Evolutionary conservation across 768 basidiomycete species (phyloP).

Genomic region (Lanmaoa rubissima): DNA sequence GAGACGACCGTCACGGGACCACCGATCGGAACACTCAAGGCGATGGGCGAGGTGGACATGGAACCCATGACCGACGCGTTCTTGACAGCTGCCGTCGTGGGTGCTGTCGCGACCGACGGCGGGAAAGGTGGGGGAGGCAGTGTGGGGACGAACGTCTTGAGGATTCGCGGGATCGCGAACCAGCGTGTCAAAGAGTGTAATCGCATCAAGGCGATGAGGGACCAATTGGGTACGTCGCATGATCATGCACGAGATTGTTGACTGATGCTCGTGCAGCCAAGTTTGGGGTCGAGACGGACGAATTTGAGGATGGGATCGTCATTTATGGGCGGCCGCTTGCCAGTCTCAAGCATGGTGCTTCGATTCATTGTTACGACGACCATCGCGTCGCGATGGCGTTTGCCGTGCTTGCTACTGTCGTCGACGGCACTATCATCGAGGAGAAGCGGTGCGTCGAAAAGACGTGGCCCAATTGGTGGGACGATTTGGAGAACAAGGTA

Average conservation of each 20-base stretch:
- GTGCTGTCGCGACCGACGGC: conserved; percentile 73
- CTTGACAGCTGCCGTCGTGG: conserved; percentile 89
- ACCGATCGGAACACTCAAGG: conserved; percentile 76
- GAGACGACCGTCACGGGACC: conserved; percentile 94
- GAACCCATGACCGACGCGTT: conserved; percentile 99
- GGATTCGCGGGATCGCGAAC: conserved; percentile 94
- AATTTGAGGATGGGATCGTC: conserved; percentile 91
- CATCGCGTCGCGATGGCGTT: conserved; percentile 99
- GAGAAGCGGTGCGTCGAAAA: conserved; percentile 99
- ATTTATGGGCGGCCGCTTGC: conserved; percentile 73
- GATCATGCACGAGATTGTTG: no score
- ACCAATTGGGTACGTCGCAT: conserved; percentile 73
- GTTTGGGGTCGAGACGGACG: conserved; percentile 90
- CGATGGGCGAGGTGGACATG: conserved; percentile 76
- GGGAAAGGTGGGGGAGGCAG: conserved; percentile 39
- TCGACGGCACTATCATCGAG: conserved; percentile 78
- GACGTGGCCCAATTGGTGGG: conserved; percentile 99
- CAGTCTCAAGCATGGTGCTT: conserved; percentile 64
- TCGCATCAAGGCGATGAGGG: conserved; percentile 94
- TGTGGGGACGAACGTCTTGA: conserved; percentile 47
- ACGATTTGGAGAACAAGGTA: conserved; percentile 94
- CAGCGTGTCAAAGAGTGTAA: conserved; percentile 99
- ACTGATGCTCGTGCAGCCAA: conserved; percentile 55
- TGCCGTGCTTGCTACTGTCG: conserved; percentile 76
- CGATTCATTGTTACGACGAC: conserved; percentile 95